These are phyloP conservation scores for Solanum rostratum DNA, from an alignment of 257 asterid genomes.

Conservation along the genomic window DNA sequence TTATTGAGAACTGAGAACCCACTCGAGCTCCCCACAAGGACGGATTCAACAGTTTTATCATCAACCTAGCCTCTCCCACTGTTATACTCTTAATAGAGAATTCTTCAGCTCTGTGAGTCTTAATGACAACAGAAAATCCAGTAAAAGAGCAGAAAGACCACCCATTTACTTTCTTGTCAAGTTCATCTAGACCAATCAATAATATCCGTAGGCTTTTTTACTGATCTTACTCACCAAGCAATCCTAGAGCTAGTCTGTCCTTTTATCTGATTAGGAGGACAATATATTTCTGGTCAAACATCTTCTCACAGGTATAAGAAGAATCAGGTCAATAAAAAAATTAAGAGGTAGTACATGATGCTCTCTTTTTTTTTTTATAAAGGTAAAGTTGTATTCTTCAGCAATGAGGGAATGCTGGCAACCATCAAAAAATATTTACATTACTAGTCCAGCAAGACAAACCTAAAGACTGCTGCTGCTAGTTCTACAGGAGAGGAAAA, in stretches of 20 bases:
- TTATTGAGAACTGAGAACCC: not conserved
- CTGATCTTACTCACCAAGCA: not conserved
- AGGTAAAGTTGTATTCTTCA: too few relatives aligned
- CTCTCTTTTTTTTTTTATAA: too few relatives aligned
- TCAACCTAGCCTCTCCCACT: not conserved
- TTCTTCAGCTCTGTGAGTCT: not conserved
- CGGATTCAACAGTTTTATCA: not conserved
- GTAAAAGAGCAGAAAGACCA: not conserved
- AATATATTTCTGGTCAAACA: not conserved
- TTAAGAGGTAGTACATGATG: not conserved
- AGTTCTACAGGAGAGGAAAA: too few relatives aligned
- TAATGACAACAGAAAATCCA: not conserved
- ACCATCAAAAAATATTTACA: too few relatives aligned
- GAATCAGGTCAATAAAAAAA: not conserved
- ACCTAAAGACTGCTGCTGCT: too few relatives aligned
- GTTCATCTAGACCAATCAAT: not conserved
- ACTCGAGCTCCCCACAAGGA: not conserved
- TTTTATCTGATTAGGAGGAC: not conserved
- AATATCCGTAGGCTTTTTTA: not conserved
- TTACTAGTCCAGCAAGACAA: too few relatives aligned
- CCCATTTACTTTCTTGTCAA: not conserved
- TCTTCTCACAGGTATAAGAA: not conserved
- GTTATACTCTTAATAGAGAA: not conserved
- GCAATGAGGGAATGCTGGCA: too few relatives aligned
- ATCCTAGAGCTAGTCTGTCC: not conserved